Conservation (phyloP, 192 early-diverging fungal species). For the Cetraspora pellucida region DNA sequence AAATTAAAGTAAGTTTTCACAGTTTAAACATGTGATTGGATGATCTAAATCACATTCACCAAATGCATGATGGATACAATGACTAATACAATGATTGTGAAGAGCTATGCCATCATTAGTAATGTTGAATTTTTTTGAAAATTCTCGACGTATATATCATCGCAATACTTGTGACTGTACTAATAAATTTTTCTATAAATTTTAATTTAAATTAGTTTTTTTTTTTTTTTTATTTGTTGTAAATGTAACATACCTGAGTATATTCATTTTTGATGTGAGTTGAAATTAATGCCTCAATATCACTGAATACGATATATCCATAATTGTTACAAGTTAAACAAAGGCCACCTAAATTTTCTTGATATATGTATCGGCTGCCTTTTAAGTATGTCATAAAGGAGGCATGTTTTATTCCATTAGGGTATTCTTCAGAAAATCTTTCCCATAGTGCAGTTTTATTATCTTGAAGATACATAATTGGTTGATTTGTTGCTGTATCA, state of each 20-base stretch:
- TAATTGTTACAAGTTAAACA: not conserved
- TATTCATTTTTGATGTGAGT: not conserved
- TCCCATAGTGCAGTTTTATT: not conserved
- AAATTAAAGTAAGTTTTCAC: slow-evolving; percentile 3
- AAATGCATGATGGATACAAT: slow-evolving; percentile 3
- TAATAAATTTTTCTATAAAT: not conserved
- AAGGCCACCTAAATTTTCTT: not conserved
- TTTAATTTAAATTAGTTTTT: too few relatives aligned
- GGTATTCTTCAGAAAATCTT: not conserved
- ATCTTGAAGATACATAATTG: not conserved
- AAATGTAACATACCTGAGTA: not conserved
- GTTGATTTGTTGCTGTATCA: not conserved
- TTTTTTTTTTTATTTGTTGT: not conserved
- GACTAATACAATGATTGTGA: not conserved
- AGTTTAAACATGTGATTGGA: not conserved
- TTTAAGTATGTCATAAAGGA: not conserved
- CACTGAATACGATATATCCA: not conserved
- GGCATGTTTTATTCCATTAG: not conserved
- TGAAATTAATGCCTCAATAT: not conserved
- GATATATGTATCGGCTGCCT: not conserved
- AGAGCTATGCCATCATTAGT: not conserved
- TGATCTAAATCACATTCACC: not conserved
- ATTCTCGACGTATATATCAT: not conserved
- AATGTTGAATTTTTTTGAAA: not conserved
- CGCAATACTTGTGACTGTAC: not conserved